phyloP scores from a whole-genome alignment of 345 rosid genomes.

The Kandelia obovata region DNA sequence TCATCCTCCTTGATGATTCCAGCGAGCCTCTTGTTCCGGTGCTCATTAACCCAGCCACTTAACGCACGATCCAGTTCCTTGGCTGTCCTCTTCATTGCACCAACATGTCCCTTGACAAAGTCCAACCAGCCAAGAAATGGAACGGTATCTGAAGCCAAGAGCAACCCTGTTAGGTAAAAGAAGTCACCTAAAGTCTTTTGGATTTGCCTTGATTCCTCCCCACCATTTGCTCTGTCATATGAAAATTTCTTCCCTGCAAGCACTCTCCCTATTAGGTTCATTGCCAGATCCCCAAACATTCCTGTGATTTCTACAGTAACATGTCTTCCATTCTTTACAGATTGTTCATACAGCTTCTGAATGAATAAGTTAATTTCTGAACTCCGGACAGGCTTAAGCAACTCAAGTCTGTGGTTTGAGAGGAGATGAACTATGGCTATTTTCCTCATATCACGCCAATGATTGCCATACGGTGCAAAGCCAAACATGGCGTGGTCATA shows the following conservation, averaged over 20 bases:
- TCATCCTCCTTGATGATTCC: constrained; percentile 13
- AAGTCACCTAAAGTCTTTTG: constrained; percentile 24
- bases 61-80: constrained; percentile 37
- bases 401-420: constrained; percentile 28
- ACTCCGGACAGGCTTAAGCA: constrained; percentile 28
- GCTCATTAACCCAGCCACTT: constrained; percentile 39
- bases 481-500: constrained; percentile 29
- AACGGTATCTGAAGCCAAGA: constrained; percentile 26
- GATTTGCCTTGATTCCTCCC: constrained; percentile 18
- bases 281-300: constrained; percentile 19
- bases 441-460: constrained; percentile 38
- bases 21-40: constrained; percentile 21
- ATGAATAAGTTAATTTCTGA: constrained; percentile 17
- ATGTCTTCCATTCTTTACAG: constrained; percentile 19
- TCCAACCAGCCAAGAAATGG: constrained; percentile 40
- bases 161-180: constrained; percentile 15
- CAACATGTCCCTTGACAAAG: constrained; percentile 18
- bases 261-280: constrained; percentile 29
- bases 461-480: constrained; percentile 32
- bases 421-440: constrained; percentile 29
- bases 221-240: not conserved
- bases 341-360: constrained; percentile 16
- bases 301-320: constrained; percentile 26
- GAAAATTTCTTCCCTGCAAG: constrained; percentile 29
- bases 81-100: constrained; percentile 32